A percentile compares a stretch with the other conserved stretches of the same genome.
phyloP scores from a whole-genome alignment of 768 basidiomycete species.

The Suillus subluteus region DNA sequence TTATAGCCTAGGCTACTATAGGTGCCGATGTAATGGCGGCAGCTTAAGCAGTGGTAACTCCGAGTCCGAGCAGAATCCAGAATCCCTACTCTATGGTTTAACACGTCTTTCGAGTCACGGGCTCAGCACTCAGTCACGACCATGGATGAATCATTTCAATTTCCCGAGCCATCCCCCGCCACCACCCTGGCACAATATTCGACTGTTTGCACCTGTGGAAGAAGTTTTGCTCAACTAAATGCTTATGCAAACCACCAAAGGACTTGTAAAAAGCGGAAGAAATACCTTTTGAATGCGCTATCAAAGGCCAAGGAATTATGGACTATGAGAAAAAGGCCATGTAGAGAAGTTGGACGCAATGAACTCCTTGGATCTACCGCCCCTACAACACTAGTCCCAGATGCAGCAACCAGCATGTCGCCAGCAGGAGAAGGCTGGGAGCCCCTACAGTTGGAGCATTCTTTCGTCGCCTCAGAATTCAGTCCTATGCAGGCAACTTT shows the following conservation, averaged over 20 bases:
- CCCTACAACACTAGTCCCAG: too few species aligned
- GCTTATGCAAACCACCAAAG: neutral
- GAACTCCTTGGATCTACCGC: too few species aligned
- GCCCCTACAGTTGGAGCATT: neutral
- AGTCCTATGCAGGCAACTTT: neutral
- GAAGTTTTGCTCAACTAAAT: neutral
- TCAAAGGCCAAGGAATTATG: slow-evolving; percentile 10
- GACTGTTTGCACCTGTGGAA: neutral
- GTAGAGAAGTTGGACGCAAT: too few species aligned
- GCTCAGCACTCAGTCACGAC: too few species aligned
- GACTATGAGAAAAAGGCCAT: neutral
- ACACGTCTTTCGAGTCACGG: too few species aligned
- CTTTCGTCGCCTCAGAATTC: neutral
- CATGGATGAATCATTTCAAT: too few species aligned
- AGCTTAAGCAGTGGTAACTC: too few species aligned
- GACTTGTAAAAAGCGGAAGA: neutral
- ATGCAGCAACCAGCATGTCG: too few species aligned
- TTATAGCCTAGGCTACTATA: too few species aligned
- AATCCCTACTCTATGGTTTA: too few species aligned
- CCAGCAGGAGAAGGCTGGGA: neutral
- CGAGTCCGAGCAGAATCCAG: too few species aligned
- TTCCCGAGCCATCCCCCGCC: neutral
- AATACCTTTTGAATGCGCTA: neutral
- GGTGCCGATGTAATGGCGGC: too few species aligned
- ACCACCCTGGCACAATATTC: neutral